Conservation (phyloP, 2,329 filamentous ascomycete species). For the Leptographium galeiforme region DNA sequence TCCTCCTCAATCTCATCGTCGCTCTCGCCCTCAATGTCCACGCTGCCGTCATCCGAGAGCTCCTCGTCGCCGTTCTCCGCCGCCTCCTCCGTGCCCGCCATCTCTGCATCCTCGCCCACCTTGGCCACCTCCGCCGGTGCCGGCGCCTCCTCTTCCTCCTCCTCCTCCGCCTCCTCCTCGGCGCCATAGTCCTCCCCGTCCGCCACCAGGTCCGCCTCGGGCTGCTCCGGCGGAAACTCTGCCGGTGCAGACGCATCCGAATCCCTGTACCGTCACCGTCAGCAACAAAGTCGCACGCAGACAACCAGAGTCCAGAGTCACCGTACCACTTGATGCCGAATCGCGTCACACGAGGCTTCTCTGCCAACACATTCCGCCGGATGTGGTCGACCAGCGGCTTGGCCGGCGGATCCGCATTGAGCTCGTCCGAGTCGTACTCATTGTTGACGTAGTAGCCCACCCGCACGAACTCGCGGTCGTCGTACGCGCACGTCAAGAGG, state of each 20-base stretch:
- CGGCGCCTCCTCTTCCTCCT: constrained; percentile 29
- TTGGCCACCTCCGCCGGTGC: constrained; percentile 6
- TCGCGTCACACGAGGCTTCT: constrained; percentile 93
- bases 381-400: constrained; percentile 92
- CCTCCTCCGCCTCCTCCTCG: constrained; percentile 69
- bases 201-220: constrained; percentile 74
- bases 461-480: constrained; percentile 90
- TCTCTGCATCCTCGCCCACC: constrained; percentile 16
- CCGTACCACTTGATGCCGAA: constrained; percentile 97
- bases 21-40: constrained; percentile 25
- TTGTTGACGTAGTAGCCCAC: constrained; percentile 99
- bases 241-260: constrained; percentile 93
- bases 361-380: constrained; percentile 79
- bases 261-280: constrained; percentile 47
- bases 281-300: neutral
- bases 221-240: constrained; percentile 94
- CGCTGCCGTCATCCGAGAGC: constrained; percentile 24
- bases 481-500: constrained; percentile 90
- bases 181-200: constrained; percentile 87
- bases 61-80: constrained; percentile 20
- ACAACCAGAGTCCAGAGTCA: constrained; percentile 8
- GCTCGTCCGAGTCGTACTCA: constrained; percentile 87
- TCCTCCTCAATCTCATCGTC: constrained; percentile 24
- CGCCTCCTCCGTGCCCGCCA: constrained; percentile 18
- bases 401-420: constrained; percentile 76